Evolutionary conservation across 163 green algal genomes (phyloP).

Genomic region (Chlamydomonas reinhardtii): DNA sequence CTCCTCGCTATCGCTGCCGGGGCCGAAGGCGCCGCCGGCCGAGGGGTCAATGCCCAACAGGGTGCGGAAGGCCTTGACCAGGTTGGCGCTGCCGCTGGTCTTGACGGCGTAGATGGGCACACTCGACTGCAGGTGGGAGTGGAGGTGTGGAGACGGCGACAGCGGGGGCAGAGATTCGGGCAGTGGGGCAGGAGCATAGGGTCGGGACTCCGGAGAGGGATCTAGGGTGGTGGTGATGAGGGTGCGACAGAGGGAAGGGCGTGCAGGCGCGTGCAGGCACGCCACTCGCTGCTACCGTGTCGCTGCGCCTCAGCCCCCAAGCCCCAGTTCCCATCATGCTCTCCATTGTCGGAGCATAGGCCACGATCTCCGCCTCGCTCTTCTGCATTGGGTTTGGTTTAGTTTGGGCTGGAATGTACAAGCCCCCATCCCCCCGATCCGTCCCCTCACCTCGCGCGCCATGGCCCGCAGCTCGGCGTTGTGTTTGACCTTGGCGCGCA

Average conservation of each 20-base stretch:
- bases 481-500: constrained; percentile 57
- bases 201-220: too few species aligned
- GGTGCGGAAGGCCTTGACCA: constrained; percentile 72
- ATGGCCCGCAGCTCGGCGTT: constrained; percentile 44
- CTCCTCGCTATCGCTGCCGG: constrained; percentile 26
- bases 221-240: too few species aligned
- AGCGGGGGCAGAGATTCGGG: neutral
- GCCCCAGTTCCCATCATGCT: too few species aligned
- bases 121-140: constrained; percentile 32
- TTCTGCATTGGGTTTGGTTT: too few species aligned
- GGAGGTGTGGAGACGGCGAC: neutral
- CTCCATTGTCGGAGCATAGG: too few species aligned
- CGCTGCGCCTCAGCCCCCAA: too few species aligned
- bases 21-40: constrained; percentile 50
- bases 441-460: constrained; percentile 10
- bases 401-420: too few species aligned
- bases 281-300: too few species aligned
- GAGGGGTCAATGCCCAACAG: constrained; percentile 75
- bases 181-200: constrained; percentile 10
- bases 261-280: too few species aligned
- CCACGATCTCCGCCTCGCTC: too few species aligned
- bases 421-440: too few species aligned
- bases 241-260: too few species aligned
- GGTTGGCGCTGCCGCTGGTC: constrained; percentile 48
- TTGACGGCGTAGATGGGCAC: constrained; percentile 81